These are phyloP conservation scores for Gremmenia infestans DNA, from an alignment of 2,329 filamentous ascomycete species.

Conservation along the genomic window DNA sequence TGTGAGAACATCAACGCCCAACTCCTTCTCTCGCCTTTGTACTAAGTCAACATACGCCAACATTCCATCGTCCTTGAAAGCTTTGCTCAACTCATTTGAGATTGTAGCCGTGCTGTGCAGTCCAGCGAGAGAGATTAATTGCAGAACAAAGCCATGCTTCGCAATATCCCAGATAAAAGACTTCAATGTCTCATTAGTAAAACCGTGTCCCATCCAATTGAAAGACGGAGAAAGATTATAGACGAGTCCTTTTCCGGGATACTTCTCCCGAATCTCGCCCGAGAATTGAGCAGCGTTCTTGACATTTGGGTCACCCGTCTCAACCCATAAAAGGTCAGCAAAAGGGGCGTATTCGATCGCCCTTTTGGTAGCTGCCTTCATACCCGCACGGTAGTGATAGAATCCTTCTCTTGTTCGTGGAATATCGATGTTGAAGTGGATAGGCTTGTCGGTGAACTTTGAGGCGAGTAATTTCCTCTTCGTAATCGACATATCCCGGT, in stretches of 20 bases:
- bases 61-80: constrained; percentile 91
- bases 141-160: constrained; percentile 71
- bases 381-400: constrained; percentile 84
- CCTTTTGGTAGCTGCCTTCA: constrained; percentile 84
- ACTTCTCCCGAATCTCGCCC: constrained; percentile 62
- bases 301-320: constrained; percentile 86
- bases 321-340: constrained; percentile 94
- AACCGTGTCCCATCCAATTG: constrained; percentile 98
- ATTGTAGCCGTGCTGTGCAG: constrained; percentile 61
- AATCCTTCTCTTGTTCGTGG: constrained; percentile 90
- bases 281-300: constrained; percentile 71
- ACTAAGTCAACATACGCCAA: constrained; percentile 94
- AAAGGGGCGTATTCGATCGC: constrained; percentile 88
- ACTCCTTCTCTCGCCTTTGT: constrained; percentile 82
- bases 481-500: constrained; percentile 72
- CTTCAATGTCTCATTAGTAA: constrained; percentile 74
- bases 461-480: constrained; percentile 70
- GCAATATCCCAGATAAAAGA: constrained; percentile 97
- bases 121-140: constrained; percentile 62
- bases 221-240: constrained; percentile 97
- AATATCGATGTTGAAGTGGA: constrained; percentile 86
- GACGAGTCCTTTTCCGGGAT: constrained; percentile 82
- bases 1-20: constrained; percentile 41
- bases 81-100: constrained; percentile 68
- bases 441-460: constrained; percentile 58